phyloP scores from a whole-genome alignment of 140 eudicot species.

The Flaveria floridana region DNA sequence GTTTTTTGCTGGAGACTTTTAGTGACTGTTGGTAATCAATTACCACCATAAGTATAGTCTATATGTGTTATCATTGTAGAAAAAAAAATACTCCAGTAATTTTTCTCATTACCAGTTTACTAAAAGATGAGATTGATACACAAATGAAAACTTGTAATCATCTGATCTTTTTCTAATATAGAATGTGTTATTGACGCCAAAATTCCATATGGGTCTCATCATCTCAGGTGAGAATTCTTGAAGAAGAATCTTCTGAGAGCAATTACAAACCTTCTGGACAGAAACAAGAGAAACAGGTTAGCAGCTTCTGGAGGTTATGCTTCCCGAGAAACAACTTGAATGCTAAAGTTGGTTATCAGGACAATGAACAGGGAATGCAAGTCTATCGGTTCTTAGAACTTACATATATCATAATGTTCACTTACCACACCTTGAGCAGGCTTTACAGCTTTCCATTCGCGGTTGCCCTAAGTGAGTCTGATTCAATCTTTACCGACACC shows the following conservation, averaged over 20 bases:
- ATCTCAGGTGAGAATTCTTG: background rate
- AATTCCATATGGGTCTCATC: background rate
- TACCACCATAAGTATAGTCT: background rate
- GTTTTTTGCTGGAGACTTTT: background rate
- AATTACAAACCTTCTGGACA: background rate
- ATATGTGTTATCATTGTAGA: no score
- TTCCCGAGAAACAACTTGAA: background rate
- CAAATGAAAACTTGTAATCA: no score
- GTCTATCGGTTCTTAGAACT: background rate
- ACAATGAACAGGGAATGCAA: background rate
- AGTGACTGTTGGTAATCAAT: background rate
- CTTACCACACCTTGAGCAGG: background rate
- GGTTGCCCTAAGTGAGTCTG: background rate
- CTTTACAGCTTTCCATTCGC: background rate
- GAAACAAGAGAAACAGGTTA: background rate
- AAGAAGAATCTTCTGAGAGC: background rate
- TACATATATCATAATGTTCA: background rate
- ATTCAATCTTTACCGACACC: background rate
- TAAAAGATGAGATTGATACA: no score
- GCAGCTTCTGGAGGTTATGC: background rate
- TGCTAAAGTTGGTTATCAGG: background rate
- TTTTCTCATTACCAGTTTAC: no score
- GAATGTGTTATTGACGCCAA: background rate
- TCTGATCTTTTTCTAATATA: background rate
- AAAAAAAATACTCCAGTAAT: no score